Evolutionary conservation across 2,329 filamentous ascomycete species (phyloP), one percentile per base, ranked within the genome.

Genomic region (Aspergillus pseudoterreus): DNA sequence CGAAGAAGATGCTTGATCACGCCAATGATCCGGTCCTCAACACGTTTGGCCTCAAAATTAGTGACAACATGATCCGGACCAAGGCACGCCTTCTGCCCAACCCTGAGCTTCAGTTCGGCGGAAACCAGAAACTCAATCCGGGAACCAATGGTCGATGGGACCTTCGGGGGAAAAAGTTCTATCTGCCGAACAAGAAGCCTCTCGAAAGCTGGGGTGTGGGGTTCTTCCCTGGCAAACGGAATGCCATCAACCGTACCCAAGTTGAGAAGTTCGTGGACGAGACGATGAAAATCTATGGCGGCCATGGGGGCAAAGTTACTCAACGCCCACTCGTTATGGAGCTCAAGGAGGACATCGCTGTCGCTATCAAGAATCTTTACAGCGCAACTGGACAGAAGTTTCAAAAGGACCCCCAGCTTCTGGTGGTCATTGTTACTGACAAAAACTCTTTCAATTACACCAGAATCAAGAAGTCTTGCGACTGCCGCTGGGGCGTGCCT

Each of bases 381-480:
- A 77, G 82, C 14, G 60, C 72, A 2, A 80, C 80, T 2, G 81
- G 81, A 3, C 78, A 80, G 19, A 69, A 77, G 10, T 78, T 75
- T 62, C 77, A 82, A 8, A 63, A 67, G 0, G 77, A 79, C 1
- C 88, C 92, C 0, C 86, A 94, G 65, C 81, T 99, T 3, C 68
- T 99, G 8, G 81, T 97, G 60, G 86, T 92, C 61, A 78, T 97
- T 10, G 77, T 96, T 1, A 80, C 80, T 0, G 82, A 85, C 65
- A 87, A 87, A 64, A 86, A 90, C 56, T 75, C 82, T 0, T 82
- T 84, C 12, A 77, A 83, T 0, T 99, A 99, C 62, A 84, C 89
- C 47, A 84, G 89, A 0, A 81, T 97, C 68, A 99, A 99, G 82
- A 92, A 92, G 72, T 89, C 83, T 22, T 86, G 84, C 55, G 94